Base-by-base conservation (phyloP, 371 early-diverging fungal genomes). In the Mucor ambiguus region DNA sequence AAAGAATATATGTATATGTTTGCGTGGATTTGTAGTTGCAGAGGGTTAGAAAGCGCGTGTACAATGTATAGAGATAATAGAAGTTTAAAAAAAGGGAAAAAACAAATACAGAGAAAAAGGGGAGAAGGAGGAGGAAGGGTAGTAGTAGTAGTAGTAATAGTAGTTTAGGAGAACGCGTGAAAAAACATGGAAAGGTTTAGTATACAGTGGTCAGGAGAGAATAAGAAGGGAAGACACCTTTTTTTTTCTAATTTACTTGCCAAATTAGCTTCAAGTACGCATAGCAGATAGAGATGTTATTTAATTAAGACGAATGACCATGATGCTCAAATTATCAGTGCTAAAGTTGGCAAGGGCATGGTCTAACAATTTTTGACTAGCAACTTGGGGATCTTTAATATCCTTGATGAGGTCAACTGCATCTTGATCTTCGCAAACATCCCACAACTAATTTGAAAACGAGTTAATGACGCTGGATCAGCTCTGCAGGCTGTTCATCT, bases 371-470 rank as follows among this genome's bases (percentile, higher is more conserved):
- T 84, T 79, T 61, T 92, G 89, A 66, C 94, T 89, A 2, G 97
- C 97, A 55, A 80, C 83, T 61, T 90, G 89, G 33, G 97, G 93
- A 74, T 94, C 92, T 33, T 71, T 32, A 22, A 89, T 84, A 44
- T 89, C 89, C 73, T 85, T 82, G 63, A 96, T 82, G 63, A 96
- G 77, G 71, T 98, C 94, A n/a, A 95, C 90, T 5, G 98, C 98
- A 64, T 92, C 89, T 76, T 98, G 95, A 77, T 98, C 98, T 11
- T 90, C 85, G 76, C 96, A 96, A n/a, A 98, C 98, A 82, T 98
- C 99, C 99, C 99, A 98, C 38, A 98, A 76, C 91, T 93, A 71
- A 33, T n/a, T 18, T 48, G 14, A 20, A 57, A 46, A 10, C 37
- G 14, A 11, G 52, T 30, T 35, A 37, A 35, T 32, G 14, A 24